Conservation (phyloP, 345 rosid genomes). For the Populus euphratica region DNA sequence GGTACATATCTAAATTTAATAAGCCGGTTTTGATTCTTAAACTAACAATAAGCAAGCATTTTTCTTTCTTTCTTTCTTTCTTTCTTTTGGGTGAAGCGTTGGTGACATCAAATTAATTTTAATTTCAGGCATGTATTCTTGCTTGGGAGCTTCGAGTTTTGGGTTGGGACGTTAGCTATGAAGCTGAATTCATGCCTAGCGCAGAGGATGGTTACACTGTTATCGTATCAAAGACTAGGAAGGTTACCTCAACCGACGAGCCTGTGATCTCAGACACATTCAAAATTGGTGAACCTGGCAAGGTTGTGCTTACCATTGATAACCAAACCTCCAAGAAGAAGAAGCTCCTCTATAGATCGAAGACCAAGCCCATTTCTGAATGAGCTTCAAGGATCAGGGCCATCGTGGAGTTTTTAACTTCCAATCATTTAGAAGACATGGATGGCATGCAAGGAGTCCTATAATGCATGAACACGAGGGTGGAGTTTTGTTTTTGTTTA, state of each 20-base stretch:
- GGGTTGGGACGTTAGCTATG: slow-evolving; percentile 55
- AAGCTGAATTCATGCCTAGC: slow-evolving; percentile 43
- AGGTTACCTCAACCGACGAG: slow-evolving; percentile 29
- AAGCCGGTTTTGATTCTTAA: not conserved
- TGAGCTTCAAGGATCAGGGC: slow-evolving; percentile 12
- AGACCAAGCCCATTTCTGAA: slow-evolving; percentile 31
- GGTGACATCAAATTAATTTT: not conserved
- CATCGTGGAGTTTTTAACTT: not conserved
- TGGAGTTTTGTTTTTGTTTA: not conserved
- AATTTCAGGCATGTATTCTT: slow-evolving; percentile 22
- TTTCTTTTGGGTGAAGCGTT: not conserved
- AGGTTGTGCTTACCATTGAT: slow-evolving; percentile 39
- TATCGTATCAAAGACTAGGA: slow-evolving; percentile 41
- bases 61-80: not conserved
- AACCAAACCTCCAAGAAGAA: slow-evolving; percentile 49
- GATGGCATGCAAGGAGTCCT: not conserved
- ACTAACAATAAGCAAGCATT: too few species aligned
- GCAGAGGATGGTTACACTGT: slow-evolving; percentile 41
- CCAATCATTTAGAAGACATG: not conserved
- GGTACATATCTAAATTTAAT: slow-evolving; percentile 13
- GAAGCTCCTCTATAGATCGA: slow-evolving; percentile 48
- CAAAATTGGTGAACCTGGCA: slow-evolving; percentile 44
- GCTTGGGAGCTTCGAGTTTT: slow-evolving; percentile 47
- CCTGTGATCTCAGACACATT: slow-evolving; percentile 30
- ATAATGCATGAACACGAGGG: not conserved